Conservation (phyloP, 306 rosid genomes). For the Ormosia semicastrata region DNA sequence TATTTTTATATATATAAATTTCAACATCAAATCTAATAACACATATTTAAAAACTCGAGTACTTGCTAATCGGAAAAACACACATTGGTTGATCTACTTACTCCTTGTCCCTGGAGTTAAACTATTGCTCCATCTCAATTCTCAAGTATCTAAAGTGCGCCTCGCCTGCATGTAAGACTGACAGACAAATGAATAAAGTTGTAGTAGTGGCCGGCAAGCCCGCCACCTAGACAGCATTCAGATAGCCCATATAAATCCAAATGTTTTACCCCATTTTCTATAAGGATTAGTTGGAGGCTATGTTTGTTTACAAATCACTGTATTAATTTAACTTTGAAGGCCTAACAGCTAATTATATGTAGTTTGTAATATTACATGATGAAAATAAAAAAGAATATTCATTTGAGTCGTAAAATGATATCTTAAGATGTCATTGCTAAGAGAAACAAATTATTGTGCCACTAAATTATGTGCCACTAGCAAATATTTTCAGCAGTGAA, state of each 20-base stretch:
- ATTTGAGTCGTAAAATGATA: neutral
- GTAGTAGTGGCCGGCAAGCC: conserved; percentile 34
- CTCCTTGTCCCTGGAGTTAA: neutral
- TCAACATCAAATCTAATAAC: no score
- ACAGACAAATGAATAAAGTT: conserved; percentile 29
- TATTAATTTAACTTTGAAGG: neutral
- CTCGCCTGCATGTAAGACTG: neutral
- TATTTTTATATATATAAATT: no score
- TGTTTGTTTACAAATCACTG: conserved; percentile 14
- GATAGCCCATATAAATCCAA: conserved; percentile 14
- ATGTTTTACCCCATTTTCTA: neutral
- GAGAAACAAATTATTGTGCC: neutral
- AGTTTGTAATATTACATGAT: neutral
- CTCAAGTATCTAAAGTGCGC: conserved; percentile 17
- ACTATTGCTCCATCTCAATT: neutral
- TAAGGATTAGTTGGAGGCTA: conserved; percentile 1
- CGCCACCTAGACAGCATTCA: conserved; percentile 25
- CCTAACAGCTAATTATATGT: neutral
- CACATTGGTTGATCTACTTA: no score
- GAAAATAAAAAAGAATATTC: neutral
- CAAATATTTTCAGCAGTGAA: neutral
- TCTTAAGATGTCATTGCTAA: neutral
- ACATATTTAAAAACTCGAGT: no score
- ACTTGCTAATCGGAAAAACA: no score
- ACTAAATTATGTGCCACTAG: conserved; percentile 7